phyloP scores from a whole-genome alignment of 1,139 yeast genomes.

The Candida tetrigidarum region DNA sequence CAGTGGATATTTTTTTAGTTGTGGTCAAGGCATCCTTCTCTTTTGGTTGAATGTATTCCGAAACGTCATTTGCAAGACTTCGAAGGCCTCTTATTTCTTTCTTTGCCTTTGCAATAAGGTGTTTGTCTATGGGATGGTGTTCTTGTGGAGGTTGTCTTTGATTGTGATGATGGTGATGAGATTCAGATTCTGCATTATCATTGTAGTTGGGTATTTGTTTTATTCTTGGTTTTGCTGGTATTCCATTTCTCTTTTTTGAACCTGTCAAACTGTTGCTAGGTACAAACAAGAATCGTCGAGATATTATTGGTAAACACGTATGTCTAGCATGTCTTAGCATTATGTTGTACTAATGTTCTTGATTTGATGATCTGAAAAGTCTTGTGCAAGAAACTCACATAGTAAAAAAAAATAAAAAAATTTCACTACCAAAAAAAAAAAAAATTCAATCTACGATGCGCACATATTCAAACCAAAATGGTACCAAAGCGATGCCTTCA shows the following conservation, averaged over 20 bases:
- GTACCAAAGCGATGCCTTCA: no score
- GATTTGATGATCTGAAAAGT: no score
- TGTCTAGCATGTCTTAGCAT: conserved; percentile 1
- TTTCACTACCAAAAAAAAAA: no score
- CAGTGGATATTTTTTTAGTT: not conserved
- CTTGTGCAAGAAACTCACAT: no score
- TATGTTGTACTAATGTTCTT: no score
- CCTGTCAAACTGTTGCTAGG: conserved; percentile 8
- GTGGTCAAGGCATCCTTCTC: conserved; percentile 4
- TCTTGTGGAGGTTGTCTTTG: not conserved
- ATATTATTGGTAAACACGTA: not conserved
- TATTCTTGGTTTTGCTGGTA: not conserved
- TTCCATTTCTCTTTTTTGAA: not conserved
- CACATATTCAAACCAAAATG: no score
- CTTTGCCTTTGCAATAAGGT: not conserved
- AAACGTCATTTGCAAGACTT: not conserved
- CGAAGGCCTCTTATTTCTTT: conserved; percentile 5
- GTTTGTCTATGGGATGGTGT: not conserved
- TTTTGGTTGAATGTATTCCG: conserved; percentile 1
- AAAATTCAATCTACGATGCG: no score
- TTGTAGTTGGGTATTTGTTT: not conserved
- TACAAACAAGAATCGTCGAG: conserved; percentile 4
- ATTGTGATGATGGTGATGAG: not conserved
- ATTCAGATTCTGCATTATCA: not conserved
- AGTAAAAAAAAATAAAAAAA: no score